Percentiles rank a stretch among this genome's conserved stretches.
Evolutionary conservation across 2,329 filamentous ascomycete genomes (phyloP).

Genomic region (Chaetomiaceae sp.): DNA sequence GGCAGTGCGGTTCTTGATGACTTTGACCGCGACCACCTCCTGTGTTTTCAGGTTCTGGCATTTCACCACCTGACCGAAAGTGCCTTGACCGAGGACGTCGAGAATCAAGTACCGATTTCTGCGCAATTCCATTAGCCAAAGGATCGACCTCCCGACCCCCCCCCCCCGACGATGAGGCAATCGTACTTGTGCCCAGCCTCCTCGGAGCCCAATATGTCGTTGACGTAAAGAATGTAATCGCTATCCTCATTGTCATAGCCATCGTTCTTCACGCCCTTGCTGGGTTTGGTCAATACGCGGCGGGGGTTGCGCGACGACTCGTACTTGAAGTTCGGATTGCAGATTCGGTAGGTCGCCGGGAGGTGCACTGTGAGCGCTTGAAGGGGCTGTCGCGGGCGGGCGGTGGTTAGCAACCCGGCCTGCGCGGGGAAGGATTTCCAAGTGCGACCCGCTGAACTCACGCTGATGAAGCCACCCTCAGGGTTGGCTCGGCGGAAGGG

Average conservation of each 20-base stretch:
- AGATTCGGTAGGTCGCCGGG: constrained; percentile 94
- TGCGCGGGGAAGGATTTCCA: neutral
- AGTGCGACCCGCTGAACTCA: constrained; percentile 41
- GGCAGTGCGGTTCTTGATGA: constrained; percentile 97
- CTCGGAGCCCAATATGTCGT: constrained; percentile 95
- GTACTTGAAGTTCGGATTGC: constrained; percentile 97
- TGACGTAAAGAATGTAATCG: constrained; percentile 98
- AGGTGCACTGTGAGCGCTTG: constrained; percentile 93
- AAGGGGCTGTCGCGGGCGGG: constrained; percentile 62
- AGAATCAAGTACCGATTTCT: constrained; percentile 95
- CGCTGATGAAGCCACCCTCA: constrained; percentile 96
- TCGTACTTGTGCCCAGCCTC: constrained; percentile 93
- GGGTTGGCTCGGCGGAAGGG: constrained; percentile 89
- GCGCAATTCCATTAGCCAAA: constrained; percentile 15
- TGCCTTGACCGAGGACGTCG: constrained; percentile 93
- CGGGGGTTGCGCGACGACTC: constrained; percentile 95
- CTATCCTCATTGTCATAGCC: constrained; percentile 99
- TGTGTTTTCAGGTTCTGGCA: constrained; percentile 98
- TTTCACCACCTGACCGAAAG: constrained; percentile 97
- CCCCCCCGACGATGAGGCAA: neutral
- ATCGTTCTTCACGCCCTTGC: constrained; percentile 97
- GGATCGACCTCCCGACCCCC: constrained; percentile 13
- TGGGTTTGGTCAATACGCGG: constrained; percentile 92
- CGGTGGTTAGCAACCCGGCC: constrained; percentile 4
- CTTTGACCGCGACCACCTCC: constrained; percentile 97